These are phyloP conservation scores for Amyloporia xantha DNA, from an alignment of 768 basidiomycete species.

Conservation along the genomic window DNA sequence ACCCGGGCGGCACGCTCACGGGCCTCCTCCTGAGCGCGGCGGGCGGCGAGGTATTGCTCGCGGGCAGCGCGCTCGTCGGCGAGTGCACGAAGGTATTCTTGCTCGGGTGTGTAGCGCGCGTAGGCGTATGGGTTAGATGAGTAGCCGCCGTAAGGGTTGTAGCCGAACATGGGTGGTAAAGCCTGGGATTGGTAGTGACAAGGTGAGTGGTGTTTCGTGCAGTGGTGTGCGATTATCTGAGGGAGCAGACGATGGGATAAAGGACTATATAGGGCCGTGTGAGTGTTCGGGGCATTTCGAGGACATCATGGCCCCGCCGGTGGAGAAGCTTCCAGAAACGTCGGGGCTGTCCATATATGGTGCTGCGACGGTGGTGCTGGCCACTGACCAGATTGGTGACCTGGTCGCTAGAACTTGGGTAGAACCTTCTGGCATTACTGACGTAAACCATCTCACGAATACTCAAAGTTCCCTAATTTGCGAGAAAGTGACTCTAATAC, in stretches of 20 bases:
- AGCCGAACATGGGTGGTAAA: constrained; percentile 6
- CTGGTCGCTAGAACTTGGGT: too few species aligned
- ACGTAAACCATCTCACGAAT: too few species aligned
- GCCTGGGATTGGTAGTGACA: not conserved
- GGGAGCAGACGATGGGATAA: not conserved
- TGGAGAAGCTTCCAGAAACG: not conserved
- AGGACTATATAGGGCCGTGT: not conserved
- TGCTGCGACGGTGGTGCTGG: too few species aligned
- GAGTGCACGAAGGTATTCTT: constrained; percentile 21
- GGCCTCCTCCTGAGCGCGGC: constrained; percentile 23
- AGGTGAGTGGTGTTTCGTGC: not conserved
- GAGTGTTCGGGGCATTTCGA: not conserved
- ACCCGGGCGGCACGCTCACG: constrained; percentile 23
- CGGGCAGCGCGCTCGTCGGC: constrained; percentile 25
- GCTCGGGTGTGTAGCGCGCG: constrained; percentile 6
- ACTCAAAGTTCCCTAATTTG: too few species aligned
- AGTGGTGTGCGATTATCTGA: not conserved
- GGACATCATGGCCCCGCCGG: not conserved
- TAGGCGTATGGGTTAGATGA: not conserved
- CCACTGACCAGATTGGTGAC: too few species aligned
- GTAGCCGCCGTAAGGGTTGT: constrained; percentile 2
- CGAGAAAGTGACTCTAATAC: too few species aligned
- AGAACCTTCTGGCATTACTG: too few species aligned
- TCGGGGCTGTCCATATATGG: not conserved
- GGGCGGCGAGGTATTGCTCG: constrained; percentile 20